Evolutionary conservation across 345 rosid species (phyloP).

Genomic region (Citrus mangshanensis): DNA sequence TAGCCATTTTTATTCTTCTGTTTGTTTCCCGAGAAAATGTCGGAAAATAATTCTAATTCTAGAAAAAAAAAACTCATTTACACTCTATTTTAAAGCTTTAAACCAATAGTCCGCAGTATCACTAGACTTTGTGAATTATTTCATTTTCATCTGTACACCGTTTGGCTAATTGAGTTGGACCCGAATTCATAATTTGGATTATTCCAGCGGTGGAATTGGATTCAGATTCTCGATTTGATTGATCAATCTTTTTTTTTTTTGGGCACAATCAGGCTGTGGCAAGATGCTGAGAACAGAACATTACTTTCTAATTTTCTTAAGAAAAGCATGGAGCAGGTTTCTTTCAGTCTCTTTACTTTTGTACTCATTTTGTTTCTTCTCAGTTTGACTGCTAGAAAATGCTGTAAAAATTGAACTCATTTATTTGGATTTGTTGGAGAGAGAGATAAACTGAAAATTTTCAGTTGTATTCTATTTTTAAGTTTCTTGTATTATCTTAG

Average conservation of each 20-base stretch:
- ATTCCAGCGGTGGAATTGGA: not conserved
- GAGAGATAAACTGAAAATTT: not conserved
- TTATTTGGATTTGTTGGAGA: not conserved
- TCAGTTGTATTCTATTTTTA: not conserved
- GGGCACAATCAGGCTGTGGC: conserved; percentile 71
- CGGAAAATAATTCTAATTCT: not conserved
- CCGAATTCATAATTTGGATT: not conserved
- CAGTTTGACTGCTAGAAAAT: not conserved
- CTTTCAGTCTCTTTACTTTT: not conserved
- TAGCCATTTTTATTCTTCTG: not conserved
- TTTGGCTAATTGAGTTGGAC: conserved; percentile 1
- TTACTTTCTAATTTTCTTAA: conserved; percentile 62
- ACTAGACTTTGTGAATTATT: not conserved
- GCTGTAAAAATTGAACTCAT: not conserved
- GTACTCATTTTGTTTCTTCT: not conserved
- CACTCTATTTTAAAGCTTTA: not conserved
- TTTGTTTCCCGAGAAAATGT: conserved; percentile 4
- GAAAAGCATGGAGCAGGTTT: conserved; percentile 73
- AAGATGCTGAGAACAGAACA: conserved; percentile 84
- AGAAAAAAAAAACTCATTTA: not conserved
- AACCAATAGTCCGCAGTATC: not conserved
- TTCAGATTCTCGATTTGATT: no score
- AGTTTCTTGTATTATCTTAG: not conserved
- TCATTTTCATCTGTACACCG: not conserved
- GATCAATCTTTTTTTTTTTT: not conserved